A percentile compares a stretch with the other conserved stretches of the same genome.
phyloP scores from a whole-genome alignment of 2,329 filamentous ascomycete genomes.

The Nannizzia gypsea region DNA sequence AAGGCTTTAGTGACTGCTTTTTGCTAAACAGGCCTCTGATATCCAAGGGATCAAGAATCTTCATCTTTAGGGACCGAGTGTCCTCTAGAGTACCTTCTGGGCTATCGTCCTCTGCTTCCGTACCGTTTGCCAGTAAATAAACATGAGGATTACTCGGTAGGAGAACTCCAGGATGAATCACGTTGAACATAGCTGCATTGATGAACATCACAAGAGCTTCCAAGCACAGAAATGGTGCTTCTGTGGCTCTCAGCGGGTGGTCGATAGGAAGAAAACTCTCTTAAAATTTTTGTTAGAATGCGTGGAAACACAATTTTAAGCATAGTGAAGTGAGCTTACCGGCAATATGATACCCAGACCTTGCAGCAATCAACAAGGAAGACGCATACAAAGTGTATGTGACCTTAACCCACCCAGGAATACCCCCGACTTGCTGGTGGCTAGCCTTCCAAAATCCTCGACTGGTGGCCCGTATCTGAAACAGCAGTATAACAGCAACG shows the following conservation, averaged over 20 bases:
- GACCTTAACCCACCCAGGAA: conserved; percentile 7
- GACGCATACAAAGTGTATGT: conserved; percentile 8
- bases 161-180: conserved; percentile 9
- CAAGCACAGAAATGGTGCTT: conserved; percentile 7
- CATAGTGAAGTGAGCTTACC: conserved; percentile 1
- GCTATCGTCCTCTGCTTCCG: conserved; percentile 7
- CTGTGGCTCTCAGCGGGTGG: conserved; percentile 7
- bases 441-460: neutral
- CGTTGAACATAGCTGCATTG: conserved; percentile 8
- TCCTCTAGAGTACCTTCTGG: conserved; percentile 5
- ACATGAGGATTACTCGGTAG: conserved; percentile 7
- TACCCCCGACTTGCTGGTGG: neutral
- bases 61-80: conserved; percentile 5
- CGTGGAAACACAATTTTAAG: neutral
- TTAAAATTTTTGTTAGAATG: neutral
- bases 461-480: conserved; percentile 5
- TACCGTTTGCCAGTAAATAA: conserved; percentile 6
- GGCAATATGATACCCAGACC: conserved; percentile 11
- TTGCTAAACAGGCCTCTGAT: conserved; percentile 8
- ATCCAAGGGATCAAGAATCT: conserved; percentile 10
- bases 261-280: conserved; percentile 8
- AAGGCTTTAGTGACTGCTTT: neutral
- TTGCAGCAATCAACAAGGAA: conserved; percentile 9
- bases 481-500: neutral
- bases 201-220: conserved; percentile 9